These are phyloP conservation scores for Yamadazyma sp. DNA, from an alignment of 805 yeast species.

Conservation along the genomic window DNA sequence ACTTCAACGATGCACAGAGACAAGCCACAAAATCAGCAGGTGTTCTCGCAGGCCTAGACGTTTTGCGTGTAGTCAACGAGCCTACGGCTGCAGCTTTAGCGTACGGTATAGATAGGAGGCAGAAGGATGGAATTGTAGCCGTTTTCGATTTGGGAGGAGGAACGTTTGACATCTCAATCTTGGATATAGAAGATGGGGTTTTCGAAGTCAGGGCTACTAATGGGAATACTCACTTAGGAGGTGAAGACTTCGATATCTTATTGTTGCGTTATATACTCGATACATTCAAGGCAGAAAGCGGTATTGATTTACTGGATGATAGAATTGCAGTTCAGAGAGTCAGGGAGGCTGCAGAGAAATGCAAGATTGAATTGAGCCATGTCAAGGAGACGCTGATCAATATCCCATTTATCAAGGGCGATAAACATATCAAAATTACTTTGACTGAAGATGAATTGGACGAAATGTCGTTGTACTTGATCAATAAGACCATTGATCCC, in stretches of 20 bases:
- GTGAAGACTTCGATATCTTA: slow-evolving; percentile 79
- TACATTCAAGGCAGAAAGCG: slow-evolving; percentile 52
- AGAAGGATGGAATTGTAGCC: slow-evolving; percentile 51
- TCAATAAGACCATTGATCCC: slow-evolving; percentile 68
- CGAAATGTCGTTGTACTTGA: slow-evolving; percentile 61
- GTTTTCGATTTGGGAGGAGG: slow-evolving; percentile 84
- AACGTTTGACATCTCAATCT: slow-evolving; percentile 76
- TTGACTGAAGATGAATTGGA: slow-evolving; percentile 71
- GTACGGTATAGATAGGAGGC: slow-evolving; percentile 64
- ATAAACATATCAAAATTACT: slow-evolving; percentile 57
- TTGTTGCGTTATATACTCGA: slow-evolving; percentile 57
- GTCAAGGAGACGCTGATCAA: slow-evolving; percentile 59
- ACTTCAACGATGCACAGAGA: slow-evolving; percentile 75
- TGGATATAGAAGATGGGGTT: slow-evolving; percentile 78
- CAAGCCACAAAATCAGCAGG: slow-evolving; percentile 85
- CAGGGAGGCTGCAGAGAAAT: slow-evolving; percentile 75
- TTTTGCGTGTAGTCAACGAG: slow-evolving; percentile 74
- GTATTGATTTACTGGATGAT: slow-evolving; percentile 49
- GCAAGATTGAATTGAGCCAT: slow-evolving; percentile 73
- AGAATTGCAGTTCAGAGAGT: slow-evolving; percentile 69
- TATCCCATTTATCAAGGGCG: slow-evolving; percentile 66
- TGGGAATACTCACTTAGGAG: slow-evolving; percentile 84
- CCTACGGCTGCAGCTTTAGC: slow-evolving; percentile 88
- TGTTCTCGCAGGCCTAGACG: slow-evolving; percentile 69
- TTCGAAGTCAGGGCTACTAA: slow-evolving; percentile 81